These are phyloP conservation scores for Trypanosoma platydactyli DNA, from an alignment of 208 protist genomes.

Conservation along the genomic window DNA sequence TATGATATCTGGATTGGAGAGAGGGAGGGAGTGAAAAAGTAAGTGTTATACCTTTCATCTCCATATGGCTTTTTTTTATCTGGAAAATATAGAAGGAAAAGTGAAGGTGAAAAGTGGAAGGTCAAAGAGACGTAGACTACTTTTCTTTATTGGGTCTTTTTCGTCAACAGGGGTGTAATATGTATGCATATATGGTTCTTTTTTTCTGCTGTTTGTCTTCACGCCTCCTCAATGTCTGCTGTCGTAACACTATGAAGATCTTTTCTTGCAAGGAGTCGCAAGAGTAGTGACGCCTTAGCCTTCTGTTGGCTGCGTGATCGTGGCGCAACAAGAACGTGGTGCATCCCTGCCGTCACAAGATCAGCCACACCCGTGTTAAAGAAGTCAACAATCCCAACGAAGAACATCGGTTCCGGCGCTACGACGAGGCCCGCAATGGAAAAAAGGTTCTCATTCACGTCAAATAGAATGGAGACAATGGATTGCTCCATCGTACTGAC, in stretches of 20 bases:
- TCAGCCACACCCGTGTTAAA: slow-evolving; percentile 57
- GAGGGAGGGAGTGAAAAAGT: too few species aligned
- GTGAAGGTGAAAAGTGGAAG: too few species aligned
- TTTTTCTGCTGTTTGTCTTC: background rate
- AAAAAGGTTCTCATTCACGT: slow-evolving; percentile 41
- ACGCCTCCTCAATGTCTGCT: background rate
- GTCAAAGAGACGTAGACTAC: too few species aligned
- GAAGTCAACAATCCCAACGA: slow-evolving; percentile 73
- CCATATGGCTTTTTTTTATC: too few species aligned
- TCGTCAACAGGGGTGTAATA: too few species aligned
- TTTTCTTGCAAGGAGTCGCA: slow-evolving; percentile 44
- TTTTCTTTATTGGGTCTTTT: too few species aligned
- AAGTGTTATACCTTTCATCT: too few species aligned
- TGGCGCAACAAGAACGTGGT: slow-evolving; percentile 67
- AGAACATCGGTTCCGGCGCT: slow-evolving; percentile 72
- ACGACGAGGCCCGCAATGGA: slow-evolving; percentile 64
- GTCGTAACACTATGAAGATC: background rate
- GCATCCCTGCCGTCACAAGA: slow-evolving; percentile 69
- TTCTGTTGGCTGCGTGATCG: slow-evolving; percentile 40
- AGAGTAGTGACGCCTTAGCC: slow-evolving; percentile 40
- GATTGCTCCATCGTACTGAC: slow-evolving; percentile 80
- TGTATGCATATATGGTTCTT: too few species aligned
- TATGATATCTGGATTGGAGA: too few species aligned
- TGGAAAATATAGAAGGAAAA: too few species aligned
- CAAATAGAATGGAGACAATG: slow-evolving; percentile 67